Percentiles rank a stretch among this genome's conserved stretches.
These are phyloP conservation scores for Trichoderma hamatum DNA, from an alignment of 2,329 filamentous ascomycete genomes.

Conservation along the genomic window DNA sequence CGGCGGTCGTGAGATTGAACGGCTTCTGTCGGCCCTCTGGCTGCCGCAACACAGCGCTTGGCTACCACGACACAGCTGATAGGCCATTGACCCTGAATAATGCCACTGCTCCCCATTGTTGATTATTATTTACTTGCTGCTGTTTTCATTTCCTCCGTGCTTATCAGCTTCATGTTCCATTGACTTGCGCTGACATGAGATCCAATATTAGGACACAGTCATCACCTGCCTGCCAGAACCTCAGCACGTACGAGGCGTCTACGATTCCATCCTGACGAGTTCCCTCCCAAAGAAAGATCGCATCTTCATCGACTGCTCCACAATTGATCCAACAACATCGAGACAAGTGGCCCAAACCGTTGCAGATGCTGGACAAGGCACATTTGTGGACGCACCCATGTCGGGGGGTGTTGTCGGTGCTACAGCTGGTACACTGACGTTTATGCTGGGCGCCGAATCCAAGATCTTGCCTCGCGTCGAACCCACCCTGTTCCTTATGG, in stretches of 20 bases:
- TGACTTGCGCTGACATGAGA: conserved; percentile 25
- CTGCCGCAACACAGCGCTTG: conserved; percentile 60
- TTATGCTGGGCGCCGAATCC: conserved; percentile 82
- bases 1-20: conserved; percentile 56
- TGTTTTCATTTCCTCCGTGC: neutral
- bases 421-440: conserved; percentile 82
- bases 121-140: neutral
- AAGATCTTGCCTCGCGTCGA: conserved; percentile 66
- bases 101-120: neutral
- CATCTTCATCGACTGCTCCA: conserved; percentile 94
- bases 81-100: conserved; percentile 61
- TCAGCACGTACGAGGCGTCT: conserved; percentile 82
- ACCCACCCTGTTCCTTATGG: conserved; percentile 77
- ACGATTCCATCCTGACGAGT: conserved; percentile 70
- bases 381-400: conserved; percentile 94
- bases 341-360: conserved; percentile 74
- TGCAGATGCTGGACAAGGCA: conserved; percentile 64
- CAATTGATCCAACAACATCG: conserved; percentile 89
- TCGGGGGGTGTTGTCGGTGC: conserved; percentile 95
- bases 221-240: conserved; percentile 91
- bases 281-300: conserved; percentile 59
- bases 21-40: conserved; percentile 59
- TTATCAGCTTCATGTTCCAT: conserved; percentile 44
- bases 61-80: conserved; percentile 61
- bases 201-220: conserved; percentile 68